Evolutionary conservation across 1,284 basidiomycete species (phyloP).

Genomic region (Naganishia sp.): DNA sequence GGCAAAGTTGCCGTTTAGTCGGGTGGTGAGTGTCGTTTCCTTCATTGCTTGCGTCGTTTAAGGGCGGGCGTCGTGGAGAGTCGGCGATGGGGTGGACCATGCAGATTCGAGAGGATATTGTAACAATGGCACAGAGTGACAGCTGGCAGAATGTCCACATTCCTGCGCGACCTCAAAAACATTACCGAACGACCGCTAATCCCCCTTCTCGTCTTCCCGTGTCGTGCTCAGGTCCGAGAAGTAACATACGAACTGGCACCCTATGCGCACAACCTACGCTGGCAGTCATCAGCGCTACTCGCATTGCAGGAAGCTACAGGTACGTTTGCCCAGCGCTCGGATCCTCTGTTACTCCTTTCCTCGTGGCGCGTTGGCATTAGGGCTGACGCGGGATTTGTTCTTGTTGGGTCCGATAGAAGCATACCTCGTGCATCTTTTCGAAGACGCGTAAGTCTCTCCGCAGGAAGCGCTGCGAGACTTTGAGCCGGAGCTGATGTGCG

Average conservation of each 20-base stretch:
- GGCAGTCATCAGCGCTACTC: conserved; percentile 87
- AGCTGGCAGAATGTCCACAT: background rate
- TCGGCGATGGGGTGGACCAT: background rate
- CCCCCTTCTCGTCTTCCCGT: no score
- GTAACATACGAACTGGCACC: conserved; percentile 84
- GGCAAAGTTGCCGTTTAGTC: conserved; percentile 84
- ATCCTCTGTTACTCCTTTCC: background rate
- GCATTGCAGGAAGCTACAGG: conserved; percentile 83
- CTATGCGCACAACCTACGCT: conserved; percentile 68
- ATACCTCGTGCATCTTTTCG: conserved; percentile 88
- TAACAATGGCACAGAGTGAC: background rate
- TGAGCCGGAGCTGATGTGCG: conserved; percentile 58
- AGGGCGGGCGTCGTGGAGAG: background rate
- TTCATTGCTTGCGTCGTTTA: background rate
- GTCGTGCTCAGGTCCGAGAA: conserved; percentile 74
- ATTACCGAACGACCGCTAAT: background rate
- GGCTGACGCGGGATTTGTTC: conserved; percentile 1
- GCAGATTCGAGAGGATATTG: background rate
- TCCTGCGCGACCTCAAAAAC: background rate
- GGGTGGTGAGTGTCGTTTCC: conserved; percentile 65
- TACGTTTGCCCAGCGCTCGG: background rate
- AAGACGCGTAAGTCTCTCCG: conserved; percentile 77
- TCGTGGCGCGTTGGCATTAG: background rate
- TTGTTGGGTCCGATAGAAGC: conserved; percentile 64
- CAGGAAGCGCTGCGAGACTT: background rate